phyloP scores from a whole-genome alignment of 2,329 filamentous ascomycete species.

The Alternaria atra region DNA sequence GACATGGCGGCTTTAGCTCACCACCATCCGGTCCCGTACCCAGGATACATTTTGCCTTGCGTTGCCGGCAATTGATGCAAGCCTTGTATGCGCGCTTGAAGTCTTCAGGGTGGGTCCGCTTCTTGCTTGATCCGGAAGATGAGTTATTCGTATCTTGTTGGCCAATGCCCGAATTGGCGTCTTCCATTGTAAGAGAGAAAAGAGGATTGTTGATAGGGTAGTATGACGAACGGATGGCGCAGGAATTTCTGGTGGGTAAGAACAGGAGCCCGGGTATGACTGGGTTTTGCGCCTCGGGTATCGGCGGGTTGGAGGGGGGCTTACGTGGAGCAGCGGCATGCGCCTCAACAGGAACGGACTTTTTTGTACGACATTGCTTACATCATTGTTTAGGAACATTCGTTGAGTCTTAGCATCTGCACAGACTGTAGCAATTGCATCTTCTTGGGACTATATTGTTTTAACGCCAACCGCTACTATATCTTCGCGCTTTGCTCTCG shows the following conservation, averaged over 20 bases:
- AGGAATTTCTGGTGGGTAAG: slow-evolving; percentile 23
- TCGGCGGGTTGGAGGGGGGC: slow-evolving; percentile 1
- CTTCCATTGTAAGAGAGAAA: slow-evolving; percentile 22
- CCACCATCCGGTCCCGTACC: slow-evolving; percentile 53
- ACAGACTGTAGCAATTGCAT: not conserved
- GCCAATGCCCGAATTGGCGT: slow-evolving; percentile 24
- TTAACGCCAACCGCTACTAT: no score
- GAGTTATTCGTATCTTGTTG: slow-evolving; percentile 26
- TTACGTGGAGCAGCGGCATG: not conserved
- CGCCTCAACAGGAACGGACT: not conserved
- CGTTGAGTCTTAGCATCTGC: not conserved
- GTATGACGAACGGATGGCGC: slow-evolving; percentile 41
- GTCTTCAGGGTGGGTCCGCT: slow-evolving; percentile 51
- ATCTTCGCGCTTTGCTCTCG: no score
- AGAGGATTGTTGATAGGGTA: slow-evolving; percentile 26
- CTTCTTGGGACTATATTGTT: no score
- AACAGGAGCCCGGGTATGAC: slow-evolving; percentile 18
- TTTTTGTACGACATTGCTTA: not conserved
- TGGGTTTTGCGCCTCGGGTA: slow-evolving; percentile 36
- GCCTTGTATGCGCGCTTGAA: slow-evolving; percentile 65
- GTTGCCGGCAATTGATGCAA: slow-evolving; percentile 62
- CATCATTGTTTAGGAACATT: not conserved
- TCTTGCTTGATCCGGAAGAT: slow-evolving; percentile 30
- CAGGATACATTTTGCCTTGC: slow-evolving; percentile 63
- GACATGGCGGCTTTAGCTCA: slow-evolving; percentile 56